phyloP scores from a whole-genome alignment of 306 rosid genomes.

The Pterocarpus macrocarpus region DNA sequence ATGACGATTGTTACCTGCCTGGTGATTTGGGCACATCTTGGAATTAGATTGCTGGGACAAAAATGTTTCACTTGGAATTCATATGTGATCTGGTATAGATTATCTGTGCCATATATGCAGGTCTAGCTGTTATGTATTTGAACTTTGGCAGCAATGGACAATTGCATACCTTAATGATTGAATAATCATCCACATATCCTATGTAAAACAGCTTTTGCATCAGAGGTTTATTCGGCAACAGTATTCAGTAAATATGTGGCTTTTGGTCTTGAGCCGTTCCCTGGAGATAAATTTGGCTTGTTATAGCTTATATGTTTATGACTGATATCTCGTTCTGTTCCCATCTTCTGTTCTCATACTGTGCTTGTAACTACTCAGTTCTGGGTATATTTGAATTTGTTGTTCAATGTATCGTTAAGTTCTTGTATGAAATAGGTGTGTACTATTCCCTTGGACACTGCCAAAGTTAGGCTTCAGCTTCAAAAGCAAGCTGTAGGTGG shows the following conservation, averaged over 20 bases:
- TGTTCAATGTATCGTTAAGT: slow-evolving; percentile 23
- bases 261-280: not conserved
- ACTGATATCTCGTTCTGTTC: slow-evolving; percentile 13
- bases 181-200: slow-evolving; percentile 1
- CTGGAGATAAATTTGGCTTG: slow-evolving; percentile 18
- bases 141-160: slow-evolving; percentile 16
- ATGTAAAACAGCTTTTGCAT: not conserved
- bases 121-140: not conserved
- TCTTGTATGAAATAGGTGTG: slow-evolving; percentile 68
- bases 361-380: slow-evolving; percentile 24
- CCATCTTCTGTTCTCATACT: slow-evolving; percentile 11
- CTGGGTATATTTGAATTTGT: slow-evolving; percentile 10
- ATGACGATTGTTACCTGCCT: slow-evolving; percentile 4
- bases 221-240: not conserved
- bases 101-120: not conserved
- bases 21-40: not conserved
- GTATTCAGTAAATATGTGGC: not conserved
- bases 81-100: not conserved
- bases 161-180: not conserved
- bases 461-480: slow-evolving; percentile 98
- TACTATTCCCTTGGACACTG: slow-evolving; percentile 98
- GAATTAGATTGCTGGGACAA: not conserved
- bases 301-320: not conserved
- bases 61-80: slow-evolving; percentile 16
- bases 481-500: slow-evolving; percentile 84